Evolutionary conservation across 768 basidiomycete genomes (phyloP), one percentile per base, ranked within the genome.

Genomic region (Cystofilobasidium ferigula): DNA sequence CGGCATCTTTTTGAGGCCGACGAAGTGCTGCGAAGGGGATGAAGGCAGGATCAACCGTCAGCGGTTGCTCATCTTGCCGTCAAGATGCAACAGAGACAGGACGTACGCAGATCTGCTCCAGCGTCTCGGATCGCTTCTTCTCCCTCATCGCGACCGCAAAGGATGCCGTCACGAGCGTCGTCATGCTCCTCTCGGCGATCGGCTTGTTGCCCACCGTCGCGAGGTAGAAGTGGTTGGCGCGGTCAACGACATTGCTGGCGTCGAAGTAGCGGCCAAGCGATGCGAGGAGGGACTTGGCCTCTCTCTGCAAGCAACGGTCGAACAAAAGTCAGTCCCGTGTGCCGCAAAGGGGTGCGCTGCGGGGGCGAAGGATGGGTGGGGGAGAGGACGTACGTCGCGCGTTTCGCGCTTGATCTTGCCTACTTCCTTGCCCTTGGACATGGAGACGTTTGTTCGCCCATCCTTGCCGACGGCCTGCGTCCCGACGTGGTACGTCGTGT

Each of bases 61-160:
- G 62, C 2, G 26, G 4, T 16, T 26, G n/a, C 36, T 5, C 18
- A 35, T 36, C 30, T 13, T 16, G 35, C n/a, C 47, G 18, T 57
- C 3, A 22, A n/a, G 26, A 22, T 3, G 8, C 3, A 12, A 30
- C 20, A 42, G 18, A 26, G 13, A 61, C 2, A 14, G 32, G 2
- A 56, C 65, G n/a, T 54, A 67, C 65, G n/a, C 58, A 59, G 38
- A 67, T 61, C 36, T 61, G 48, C 42, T 47, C 40, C 10, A 67
- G 30, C 18, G 65, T 61, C 20, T 67, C 53, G 22, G 38, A 40
- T 35, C 65, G 36, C 60, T 47, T 57, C 40, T 54, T 48, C 26
- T 67, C 65, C 26, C 53, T 40, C 13, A 60, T 34, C 42, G 51
- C 65, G 60, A 67, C 12, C 2, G 65, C 65, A 28, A 67, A 60